These are phyloP conservation scores for Monosporozyma servazzii DNA, from an alignment of 805 yeast species.

Conservation along the genomic window DNA sequence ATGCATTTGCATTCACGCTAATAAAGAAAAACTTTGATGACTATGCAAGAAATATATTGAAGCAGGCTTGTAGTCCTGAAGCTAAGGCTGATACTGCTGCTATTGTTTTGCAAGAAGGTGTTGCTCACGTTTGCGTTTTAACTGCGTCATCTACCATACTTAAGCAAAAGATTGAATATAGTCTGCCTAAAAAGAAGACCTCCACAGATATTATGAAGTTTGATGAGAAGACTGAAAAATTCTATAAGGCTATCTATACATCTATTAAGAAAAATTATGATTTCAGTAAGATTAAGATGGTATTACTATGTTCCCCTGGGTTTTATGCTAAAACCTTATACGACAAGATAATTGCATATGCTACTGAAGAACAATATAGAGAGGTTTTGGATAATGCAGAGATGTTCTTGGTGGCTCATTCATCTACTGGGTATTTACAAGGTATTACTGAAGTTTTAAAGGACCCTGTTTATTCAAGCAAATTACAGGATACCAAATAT, in stretches of 20 bases:
- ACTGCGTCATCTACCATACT: conserved; percentile 84
- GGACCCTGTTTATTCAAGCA: conserved; percentile 54
- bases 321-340: conserved; percentile 58
- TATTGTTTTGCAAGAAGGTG: conserved; percentile 85
- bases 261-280: conserved; percentile 63
- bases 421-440: conserved; percentile 88
- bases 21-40: conserved; percentile 76
- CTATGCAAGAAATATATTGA: conserved; percentile 50
- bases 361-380: conserved; percentile 52
- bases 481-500: conserved; percentile 71
- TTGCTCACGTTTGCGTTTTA: conserved; percentile 83
- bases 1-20: conserved; percentile 58
- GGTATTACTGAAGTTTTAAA: conserved; percentile 81
- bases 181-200: conserved; percentile 79
- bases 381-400: conserved; percentile 44
- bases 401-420: conserved; percentile 72
- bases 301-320: conserved; percentile 87
- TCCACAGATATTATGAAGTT: conserved; percentile 72
- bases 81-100: conserved; percentile 89
- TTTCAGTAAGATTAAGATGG: conserved; percentile 59
- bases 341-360: conserved; percentile 47
- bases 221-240: conserved; percentile 68
- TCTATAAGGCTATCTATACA: conserved; percentile 52
- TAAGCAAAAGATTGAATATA: conserved; percentile 68
- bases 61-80: conserved; percentile 65